These are phyloP conservation scores for Cutaneotrichosporon arboriforme DNA, from an alignment of 1,284 basidiomycete genomes.

Conservation along the genomic window DNA sequence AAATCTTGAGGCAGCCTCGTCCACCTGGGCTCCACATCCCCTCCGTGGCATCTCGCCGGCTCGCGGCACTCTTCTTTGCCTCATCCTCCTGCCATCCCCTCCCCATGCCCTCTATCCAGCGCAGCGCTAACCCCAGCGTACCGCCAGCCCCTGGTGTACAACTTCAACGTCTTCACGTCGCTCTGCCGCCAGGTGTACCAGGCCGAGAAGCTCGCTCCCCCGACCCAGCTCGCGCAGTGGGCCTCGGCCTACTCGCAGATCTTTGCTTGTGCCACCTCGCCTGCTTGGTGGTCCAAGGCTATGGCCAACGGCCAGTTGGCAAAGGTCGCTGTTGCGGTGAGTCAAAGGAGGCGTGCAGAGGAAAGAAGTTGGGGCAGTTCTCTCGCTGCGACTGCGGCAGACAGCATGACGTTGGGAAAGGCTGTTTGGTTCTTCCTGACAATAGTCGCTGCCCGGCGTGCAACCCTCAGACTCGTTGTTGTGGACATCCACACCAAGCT, in stretches of 20 bases:
- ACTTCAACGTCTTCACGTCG: constrained; percentile 75
- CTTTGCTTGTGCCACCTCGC: constrained; percentile 62
- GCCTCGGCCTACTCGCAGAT: constrained; percentile 67
- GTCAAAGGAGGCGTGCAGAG: constrained; percentile 49
- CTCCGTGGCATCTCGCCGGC: no score
- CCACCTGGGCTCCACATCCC: no score
- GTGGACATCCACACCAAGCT: background rate
- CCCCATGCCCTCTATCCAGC: background rate
- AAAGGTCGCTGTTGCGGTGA: constrained; percentile 72
- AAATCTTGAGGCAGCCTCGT: no score
- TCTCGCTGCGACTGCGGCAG: no score
- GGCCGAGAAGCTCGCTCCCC: constrained; percentile 79
- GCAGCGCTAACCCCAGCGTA: constrained; percentile 56
- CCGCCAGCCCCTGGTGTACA: constrained; percentile 74
- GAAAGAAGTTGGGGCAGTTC: no score
- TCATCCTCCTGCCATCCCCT: no score
- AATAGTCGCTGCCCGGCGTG: no score
- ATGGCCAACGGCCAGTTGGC: constrained; percentile 70
- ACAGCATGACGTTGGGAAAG: no score
- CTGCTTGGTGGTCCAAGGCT: constrained; percentile 65
- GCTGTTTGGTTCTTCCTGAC: no score
- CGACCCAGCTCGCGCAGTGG: constrained; percentile 61
- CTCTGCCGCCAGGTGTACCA: constrained; percentile 86
- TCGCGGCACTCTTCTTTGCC: no score
- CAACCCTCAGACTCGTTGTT: no score